Conservation (phyloP, 139 green algal genomes). For the Dunaliella sp. region DNA sequence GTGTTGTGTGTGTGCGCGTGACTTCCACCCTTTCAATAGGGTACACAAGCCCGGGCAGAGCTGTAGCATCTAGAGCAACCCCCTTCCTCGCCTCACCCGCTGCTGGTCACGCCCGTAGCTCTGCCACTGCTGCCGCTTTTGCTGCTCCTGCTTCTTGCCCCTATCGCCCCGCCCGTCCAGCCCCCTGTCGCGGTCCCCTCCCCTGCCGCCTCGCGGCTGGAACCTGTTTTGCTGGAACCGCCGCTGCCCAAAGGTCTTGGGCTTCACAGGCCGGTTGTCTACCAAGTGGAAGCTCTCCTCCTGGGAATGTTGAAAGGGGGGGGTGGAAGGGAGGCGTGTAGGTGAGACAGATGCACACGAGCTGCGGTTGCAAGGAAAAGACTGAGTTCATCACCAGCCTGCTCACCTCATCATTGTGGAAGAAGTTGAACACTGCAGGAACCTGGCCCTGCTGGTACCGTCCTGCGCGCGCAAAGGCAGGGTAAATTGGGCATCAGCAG, state of each 20-base stretch:
- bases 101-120: slow-evolving; percentile 50
- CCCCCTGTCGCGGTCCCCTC: slow-evolving; percentile 34
- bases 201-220: slow-evolving; percentile 27
- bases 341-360: not conserved
- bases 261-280: slow-evolving; percentile 80
- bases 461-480: slow-evolving; percentile 3
- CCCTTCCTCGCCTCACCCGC: slow-evolving; percentile 35
- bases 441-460: slow-evolving; percentile 36
- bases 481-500: not conserved
- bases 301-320: slow-evolving; percentile 33
- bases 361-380: not conserved
- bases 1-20: not conserved
- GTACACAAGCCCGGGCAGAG: not conserved
- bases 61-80: not conserved
- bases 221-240: slow-evolving; percentile 68
- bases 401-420: slow-evolving; percentile 86
- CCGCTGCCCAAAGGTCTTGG: slow-evolving; percentile 47
- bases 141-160: slow-evolving; percentile 21
- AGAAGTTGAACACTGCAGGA: slow-evolving; percentile 92
- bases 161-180: not conserved
- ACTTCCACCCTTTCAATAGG: not conserved
- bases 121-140: slow-evolving; percentile 31
- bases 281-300: slow-evolving; percentile 96
- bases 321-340: not conserved
- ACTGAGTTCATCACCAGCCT: not conserved